These are phyloP conservation scores for Cytospora paraplurivora DNA, from an alignment of 2,329 filamentous ascomycete species.

Conservation along the genomic window DNA sequence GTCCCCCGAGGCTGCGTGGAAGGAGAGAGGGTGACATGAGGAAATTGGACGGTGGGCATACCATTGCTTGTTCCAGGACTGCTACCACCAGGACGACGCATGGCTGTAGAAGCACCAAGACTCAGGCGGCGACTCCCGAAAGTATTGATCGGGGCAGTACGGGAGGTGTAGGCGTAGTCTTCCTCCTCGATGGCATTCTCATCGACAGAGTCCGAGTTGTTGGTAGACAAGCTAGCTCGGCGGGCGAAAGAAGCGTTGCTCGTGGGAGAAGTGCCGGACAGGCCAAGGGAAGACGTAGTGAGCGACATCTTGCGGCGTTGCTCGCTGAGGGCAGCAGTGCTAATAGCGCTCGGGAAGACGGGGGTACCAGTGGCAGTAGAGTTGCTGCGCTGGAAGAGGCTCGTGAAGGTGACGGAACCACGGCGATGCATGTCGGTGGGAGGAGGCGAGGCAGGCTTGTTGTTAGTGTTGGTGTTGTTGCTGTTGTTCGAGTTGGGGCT, in stretches of 20 bases:
- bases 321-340: constrained; percentile 52
- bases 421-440: constrained; percentile 45
- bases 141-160: constrained; percentile 68
- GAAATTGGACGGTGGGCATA: constrained; percentile 52
- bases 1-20: constrained; percentile 36
- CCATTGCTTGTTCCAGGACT: constrained; percentile 63
- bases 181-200: constrained; percentile 75
- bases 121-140: constrained; percentile 79
- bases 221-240: constrained; percentile 71
- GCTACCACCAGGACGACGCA: constrained; percentile 59
- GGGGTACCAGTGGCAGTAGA: constrained; percentile 47
- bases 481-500: constrained; percentile 36
- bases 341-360: constrained; percentile 48
- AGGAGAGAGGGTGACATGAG: constrained; percentile 35
- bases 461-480: constrained; percentile 27
- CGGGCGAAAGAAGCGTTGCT: constrained; percentile 54
- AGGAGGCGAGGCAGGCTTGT: constrained; percentile 35
- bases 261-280: constrained; percentile 72
- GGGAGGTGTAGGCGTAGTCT: constrained; percentile 53
- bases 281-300: constrained; percentile 57
- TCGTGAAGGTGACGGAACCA: constrained; percentile 59
- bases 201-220: constrained; percentile 64
- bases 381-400: constrained; percentile 60
- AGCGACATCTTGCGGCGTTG: constrained; percentile 72
- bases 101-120: constrained; percentile 75